Conservation (phyloP, 805 yeast genomes). For the Lipomyces starkeyi region DNA sequence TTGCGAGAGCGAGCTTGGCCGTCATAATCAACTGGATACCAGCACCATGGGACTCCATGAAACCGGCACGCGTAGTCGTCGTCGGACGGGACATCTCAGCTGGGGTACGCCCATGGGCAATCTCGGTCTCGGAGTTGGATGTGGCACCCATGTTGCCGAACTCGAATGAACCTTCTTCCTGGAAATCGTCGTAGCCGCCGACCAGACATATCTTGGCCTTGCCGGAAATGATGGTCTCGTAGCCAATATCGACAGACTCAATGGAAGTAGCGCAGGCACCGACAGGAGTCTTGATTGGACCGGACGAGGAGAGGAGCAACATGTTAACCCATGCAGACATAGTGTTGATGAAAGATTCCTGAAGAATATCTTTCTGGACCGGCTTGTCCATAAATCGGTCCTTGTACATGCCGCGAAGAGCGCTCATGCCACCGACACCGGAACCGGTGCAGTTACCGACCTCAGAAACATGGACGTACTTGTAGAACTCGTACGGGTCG, state of each 20-base stretch:
- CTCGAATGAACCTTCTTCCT: slow-evolving; percentile 97
- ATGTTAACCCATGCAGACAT: slow-evolving; percentile 99
- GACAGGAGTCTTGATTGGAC: slow-evolving; percentile 99
- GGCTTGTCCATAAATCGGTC: slow-evolving; percentile 92
- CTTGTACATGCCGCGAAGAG: slow-evolving; percentile 96
- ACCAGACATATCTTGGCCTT: slow-evolving; percentile 95
- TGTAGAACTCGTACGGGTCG: slow-evolving; percentile 98
- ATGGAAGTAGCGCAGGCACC: slow-evolving; percentile 99
- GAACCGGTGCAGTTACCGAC: slow-evolving; percentile 99
- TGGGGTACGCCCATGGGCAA: slow-evolving; percentile 96
- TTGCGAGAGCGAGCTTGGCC: slow-evolving; percentile 89
- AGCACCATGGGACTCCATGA: slow-evolving; percentile 99
- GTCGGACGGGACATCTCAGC: slow-evolving; percentile 98
- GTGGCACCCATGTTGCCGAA: slow-evolving; percentile 99
- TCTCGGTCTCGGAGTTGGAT: slow-evolving; percentile 83
- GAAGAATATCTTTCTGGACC: slow-evolving; percentile 95
- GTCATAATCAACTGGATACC: slow-evolving; percentile 97
- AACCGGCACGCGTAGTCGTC: slow-evolving; percentile 93
- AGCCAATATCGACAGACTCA: slow-evolving; percentile 95
- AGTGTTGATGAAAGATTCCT: slow-evolving; percentile 98
- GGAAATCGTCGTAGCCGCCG: slow-evolving; percentile 99
- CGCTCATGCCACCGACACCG: slow-evolving; percentile 99
- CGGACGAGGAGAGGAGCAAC: slow-evolving; percentile 95
- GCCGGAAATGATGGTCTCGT: slow-evolving; percentile 89
- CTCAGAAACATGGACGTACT: slow-evolving; percentile 97